Evolutionary conservation across 768 basidiomycete species (phyloP), one percentile per base, ranked within the genome.

Genomic region (Kwoniella sp.): DNA sequence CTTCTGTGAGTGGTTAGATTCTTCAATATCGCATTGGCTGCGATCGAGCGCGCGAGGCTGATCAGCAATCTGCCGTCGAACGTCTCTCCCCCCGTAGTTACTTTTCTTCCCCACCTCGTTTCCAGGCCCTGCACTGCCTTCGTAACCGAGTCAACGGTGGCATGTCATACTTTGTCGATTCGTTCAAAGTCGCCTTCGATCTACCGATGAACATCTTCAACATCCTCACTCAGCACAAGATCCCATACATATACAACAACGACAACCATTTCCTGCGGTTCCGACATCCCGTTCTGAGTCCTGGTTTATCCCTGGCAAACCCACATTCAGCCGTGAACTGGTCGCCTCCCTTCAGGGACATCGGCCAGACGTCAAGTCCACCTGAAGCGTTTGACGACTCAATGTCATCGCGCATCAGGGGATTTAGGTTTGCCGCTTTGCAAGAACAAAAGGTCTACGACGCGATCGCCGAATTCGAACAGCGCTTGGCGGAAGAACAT

Each of bases 191-290:
- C 0, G 91, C 91, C 0, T 72, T 83, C 1, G 75, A 81, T 26
- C 82, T 95, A 20, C 85, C 83, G 28, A 45, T 77, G 1, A 71
- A 86, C 66, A 86, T 87, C 26, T 93, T 90, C 73, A 75, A 84
- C 9, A 62, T 84, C 23, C 86, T 97, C n/a, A 75, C 85, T 0
- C 79, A 78, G 29, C 87, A 85, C 0, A 88, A 84, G 0, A 89
- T 97, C n/a, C 84, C 86, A 0, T 98, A 93, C 82, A 90, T 93
- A 72, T 99, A 97, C 81, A 85, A 91, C 75, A 94, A 93, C 73
- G 91, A 92, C 71, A 89, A 88, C 0, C 90, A 97, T 72, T 90
- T 91, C 77, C 84, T 93, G 4, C 86, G 89, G 69, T 78, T 84
- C 59, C 79, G 84, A 23, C 93, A 92, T 75, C 87, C 88, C 0